Conservation (phyloP, 164 flowering plant genomes). For the Dillenia turbinata region DNA sequence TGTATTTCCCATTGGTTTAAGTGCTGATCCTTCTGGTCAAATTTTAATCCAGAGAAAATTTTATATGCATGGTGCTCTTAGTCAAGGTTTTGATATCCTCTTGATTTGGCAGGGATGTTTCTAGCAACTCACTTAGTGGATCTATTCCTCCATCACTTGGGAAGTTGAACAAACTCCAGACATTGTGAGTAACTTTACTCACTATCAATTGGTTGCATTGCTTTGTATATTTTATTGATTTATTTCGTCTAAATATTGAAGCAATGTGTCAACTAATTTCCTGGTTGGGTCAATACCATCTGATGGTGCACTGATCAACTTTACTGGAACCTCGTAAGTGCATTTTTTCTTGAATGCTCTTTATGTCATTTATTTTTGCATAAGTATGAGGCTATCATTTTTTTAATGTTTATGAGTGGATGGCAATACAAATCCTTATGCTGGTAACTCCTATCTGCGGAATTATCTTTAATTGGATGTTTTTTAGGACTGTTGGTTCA, state of each 20-base stretch:
- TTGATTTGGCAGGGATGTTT: slow-evolving; percentile 60
- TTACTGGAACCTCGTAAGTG: slow-evolving; percentile 75
- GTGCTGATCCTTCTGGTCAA: too few relatives aligned
- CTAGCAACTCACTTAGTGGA: slow-evolving; percentile 89
- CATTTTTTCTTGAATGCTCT: slow-evolving; percentile 1
- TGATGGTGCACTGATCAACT: slow-evolving; percentile 60
- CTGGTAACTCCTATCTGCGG: too few relatives aligned
- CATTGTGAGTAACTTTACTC: slow-evolving; percentile 48
- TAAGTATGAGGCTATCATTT: not conserved
- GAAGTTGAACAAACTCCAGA: slow-evolving; percentile 53
- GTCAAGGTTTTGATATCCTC: not conserved
- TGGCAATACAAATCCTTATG: too few relatives aligned
- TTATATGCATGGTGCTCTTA: too few relatives aligned
- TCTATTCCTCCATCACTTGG: slow-evolving; percentile 76
- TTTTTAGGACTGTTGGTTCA: too few relatives aligned
- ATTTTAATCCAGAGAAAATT: too few relatives aligned
- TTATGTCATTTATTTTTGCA: not conserved
- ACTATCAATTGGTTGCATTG: not conserved
- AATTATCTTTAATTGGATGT: too few relatives aligned
- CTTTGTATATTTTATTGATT: slow-evolving; percentile 5
- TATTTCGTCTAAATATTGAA: slow-evolving; percentile 26
- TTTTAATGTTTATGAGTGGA: not conserved
- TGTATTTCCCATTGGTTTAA: too few relatives aligned
- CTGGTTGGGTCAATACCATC: slow-evolving; percentile 77
- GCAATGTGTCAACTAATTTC: slow-evolving; percentile 87